These are phyloP conservation scores for Rosa persica DNA, from an alignment of 306 rosid genomes.

Conservation along the genomic window DNA sequence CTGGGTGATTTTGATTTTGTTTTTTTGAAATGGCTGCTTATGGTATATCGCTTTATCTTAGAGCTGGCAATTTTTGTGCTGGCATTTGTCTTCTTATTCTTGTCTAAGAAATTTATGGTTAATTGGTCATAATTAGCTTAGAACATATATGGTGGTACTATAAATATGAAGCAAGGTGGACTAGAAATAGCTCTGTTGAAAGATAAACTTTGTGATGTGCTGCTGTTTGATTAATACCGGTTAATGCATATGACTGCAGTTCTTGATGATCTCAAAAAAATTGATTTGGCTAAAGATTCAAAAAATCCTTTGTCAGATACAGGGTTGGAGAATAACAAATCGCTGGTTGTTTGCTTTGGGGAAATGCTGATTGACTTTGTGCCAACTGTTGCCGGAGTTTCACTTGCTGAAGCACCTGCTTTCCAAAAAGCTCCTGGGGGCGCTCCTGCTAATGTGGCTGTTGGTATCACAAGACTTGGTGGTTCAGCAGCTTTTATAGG, in stretches of 20 bases:
- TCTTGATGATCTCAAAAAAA: neutral
- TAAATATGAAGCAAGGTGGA: neutral
- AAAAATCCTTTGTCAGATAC: conserved; percentile 19
- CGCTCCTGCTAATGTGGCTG: conserved; percentile 97
- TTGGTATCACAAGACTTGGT: conserved; percentile 76
- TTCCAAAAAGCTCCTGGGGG: conserved; percentile 94
- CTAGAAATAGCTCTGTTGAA: neutral
- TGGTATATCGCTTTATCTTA: neutral
- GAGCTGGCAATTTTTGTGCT: neutral
- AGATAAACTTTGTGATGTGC: neutral
- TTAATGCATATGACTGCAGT: conserved; percentile 4
- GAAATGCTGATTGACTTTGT: conserved; percentile 86
- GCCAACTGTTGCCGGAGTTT: conserved; percentile 83
- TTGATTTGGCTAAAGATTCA: conserved; percentile 37
- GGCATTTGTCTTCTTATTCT: neutral
- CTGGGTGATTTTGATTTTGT: conserved; percentile 8
- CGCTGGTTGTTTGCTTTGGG: conserved; percentile 78
- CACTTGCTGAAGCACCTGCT: conserved; percentile 92
- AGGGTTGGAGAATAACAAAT: conserved; percentile 30
- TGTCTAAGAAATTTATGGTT: neutral
- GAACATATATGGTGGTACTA: neutral
- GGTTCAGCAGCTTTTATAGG: conserved; percentile 83
- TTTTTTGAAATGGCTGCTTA: neutral
- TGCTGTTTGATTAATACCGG: neutral
- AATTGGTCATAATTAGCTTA: neutral